Percentiles rank a stretch among this genome's conserved stretches.
Evolutionary conservation across 495 filamentous ascomycete genomes (phyloP).

Genomic region (Neurospora sp.): DNA sequence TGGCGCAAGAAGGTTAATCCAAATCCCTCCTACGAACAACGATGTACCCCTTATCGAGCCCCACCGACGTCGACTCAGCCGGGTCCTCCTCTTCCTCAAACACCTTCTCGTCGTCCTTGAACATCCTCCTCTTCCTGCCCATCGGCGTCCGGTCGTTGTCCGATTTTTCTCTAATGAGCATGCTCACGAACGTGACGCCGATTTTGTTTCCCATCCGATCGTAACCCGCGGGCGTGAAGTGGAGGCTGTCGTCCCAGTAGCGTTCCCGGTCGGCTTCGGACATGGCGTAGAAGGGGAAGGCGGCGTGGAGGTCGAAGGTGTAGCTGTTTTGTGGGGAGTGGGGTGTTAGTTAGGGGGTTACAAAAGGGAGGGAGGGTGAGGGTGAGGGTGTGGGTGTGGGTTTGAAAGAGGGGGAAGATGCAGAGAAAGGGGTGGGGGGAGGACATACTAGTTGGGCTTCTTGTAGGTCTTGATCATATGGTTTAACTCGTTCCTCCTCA

Average conservation of each 20-base stretch:
- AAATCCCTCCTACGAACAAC: slow-evolving; percentile 34
- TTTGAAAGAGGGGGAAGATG: neutral
- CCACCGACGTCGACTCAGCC: slow-evolving; percentile 14
- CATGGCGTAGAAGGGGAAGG: slow-evolving; percentile 44
- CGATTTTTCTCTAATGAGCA: slow-evolving; percentile 29
- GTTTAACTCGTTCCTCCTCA: slow-evolving; percentile 40
- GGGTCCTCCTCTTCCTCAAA: slow-evolving; percentile 33
- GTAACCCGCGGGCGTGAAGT: slow-evolving; percentile 50
- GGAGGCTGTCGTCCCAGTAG: slow-evolving; percentile 53
- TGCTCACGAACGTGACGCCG: slow-evolving; percentile 33
- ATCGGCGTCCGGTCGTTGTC: slow-evolving; percentile 7
- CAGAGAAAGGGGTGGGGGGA: neutral
- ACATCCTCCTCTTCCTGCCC: slow-evolving; percentile 21
- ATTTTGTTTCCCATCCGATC: slow-evolving; percentile 46
- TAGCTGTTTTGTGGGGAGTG: slow-evolving; percentile 22
- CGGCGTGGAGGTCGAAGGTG: slow-evolving; percentile 41
- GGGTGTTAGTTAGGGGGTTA: neutral
- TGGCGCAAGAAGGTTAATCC: slow-evolving; percentile 13
- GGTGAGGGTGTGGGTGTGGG: neutral
- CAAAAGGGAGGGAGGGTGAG: neutral
- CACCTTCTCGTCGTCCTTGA: slow-evolving; percentile 24
- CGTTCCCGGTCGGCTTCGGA: slow-evolving; percentile 26
- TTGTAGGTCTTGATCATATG: slow-evolving; percentile 36
- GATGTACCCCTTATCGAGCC: slow-evolving; percentile 34
- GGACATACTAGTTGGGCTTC: slow-evolving; percentile 35